Evolutionary conservation across 805 yeast genomes (phyloP).

Genomic region (Metschnikowia corniflorae): DNA sequence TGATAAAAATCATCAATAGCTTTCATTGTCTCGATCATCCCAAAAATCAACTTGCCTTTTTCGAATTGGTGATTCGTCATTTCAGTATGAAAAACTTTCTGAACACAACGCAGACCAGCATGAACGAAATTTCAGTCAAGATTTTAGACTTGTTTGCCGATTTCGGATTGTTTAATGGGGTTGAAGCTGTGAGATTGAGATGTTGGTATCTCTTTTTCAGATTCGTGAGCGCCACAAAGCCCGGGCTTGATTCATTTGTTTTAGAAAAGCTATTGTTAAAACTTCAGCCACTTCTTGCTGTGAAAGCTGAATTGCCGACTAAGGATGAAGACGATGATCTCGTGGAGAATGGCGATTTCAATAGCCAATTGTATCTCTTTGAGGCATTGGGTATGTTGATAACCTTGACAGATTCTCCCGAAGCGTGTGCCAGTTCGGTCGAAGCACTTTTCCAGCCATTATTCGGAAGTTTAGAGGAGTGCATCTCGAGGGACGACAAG

Average conservation of each 20-base stretch:
- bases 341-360: slow-evolving; percentile 55
- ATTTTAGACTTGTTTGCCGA: slow-evolving; percentile 76
- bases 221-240: slow-evolving; percentile 74
- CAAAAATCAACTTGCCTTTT: slow-evolving; percentile 73
- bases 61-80: slow-evolving; percentile 83
- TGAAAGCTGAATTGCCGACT: slow-evolving; percentile 54
- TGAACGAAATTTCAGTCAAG: slow-evolving; percentile 49
- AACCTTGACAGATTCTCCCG: slow-evolving; percentile 30
- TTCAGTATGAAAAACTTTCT: slow-evolving; percentile 49
- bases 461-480: slow-evolving; percentile 64
- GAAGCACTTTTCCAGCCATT: slow-evolving; percentile 73
- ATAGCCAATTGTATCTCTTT: slow-evolving; percentile 74
- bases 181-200: slow-evolving; percentile 72
- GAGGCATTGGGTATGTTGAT: slow-evolving; percentile 83
- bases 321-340: slow-evolving; percentile 55
- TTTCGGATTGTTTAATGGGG: slow-evolving; percentile 74
- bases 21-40: slow-evolving; percentile 58
- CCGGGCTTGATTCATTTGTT: slow-evolving; percentile 46
- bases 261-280: slow-evolving; percentile 57
- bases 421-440: slow-evolving; percentile 43
- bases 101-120: slow-evolving; percentile 32
- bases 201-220: slow-evolving; percentile 89
- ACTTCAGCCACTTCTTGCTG: slow-evolving; percentile 58
- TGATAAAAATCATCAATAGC: slow-evolving; percentile 48
- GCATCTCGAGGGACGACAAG: slow-evolving; percentile 43